Evolutionary conservation across 2,329 filamentous ascomycete species (phyloP), one percentile per base, ranked within the genome.

Genomic region (Aspergillus neotritici): DNA sequence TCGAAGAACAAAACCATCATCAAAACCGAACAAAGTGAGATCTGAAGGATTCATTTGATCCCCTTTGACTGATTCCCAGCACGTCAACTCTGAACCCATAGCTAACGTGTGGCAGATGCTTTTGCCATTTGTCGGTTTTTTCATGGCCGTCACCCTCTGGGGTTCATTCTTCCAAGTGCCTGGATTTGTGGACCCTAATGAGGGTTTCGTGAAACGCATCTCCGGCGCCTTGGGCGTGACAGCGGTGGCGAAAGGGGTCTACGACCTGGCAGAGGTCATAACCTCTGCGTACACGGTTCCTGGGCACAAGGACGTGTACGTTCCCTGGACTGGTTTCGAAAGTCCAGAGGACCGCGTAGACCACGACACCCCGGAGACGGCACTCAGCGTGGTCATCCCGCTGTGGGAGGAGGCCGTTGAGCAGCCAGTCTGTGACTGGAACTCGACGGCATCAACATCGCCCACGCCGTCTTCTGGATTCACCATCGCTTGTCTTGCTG

Each of bases 61-160:
- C 15, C 17, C 10, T 34, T 31, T 6, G 9, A 11, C 12, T 9
- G 15, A 11, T 13, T 17, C 25, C 21, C 10, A 30, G n/a, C 11
- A 3, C n/a, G 34, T 41, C n/a, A 14, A 16, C 25, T 15, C 30
- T 14, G 4, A 13, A 29, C 11, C 41, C n/a, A 44, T 29, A 21
- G 8, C 12, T 30, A 28, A 30, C 28, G 41, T 8, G 2, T 25
- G 5, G 15, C 54, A 40, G 25, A 52, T 60, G 50, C 32, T 58
- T 34, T 21, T 60, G 25, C 47, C 53, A 4, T 48, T 61, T 28
- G 14, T 58, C 28, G 44, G 49, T 3, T 21, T 56, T 25, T 47
- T 56, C 32, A 16, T 52, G 34, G 33, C 50, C 32, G 29, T 62
- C 31, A 47, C 54, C 37, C 44, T 61, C 21, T 57, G 54, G 54